Percentiles rank a stretch among this genome's conserved stretches.
Evolutionary conservation across 768 basidiomycete species (phyloP).

Genomic region (Phylloporus arenicola): DNA sequence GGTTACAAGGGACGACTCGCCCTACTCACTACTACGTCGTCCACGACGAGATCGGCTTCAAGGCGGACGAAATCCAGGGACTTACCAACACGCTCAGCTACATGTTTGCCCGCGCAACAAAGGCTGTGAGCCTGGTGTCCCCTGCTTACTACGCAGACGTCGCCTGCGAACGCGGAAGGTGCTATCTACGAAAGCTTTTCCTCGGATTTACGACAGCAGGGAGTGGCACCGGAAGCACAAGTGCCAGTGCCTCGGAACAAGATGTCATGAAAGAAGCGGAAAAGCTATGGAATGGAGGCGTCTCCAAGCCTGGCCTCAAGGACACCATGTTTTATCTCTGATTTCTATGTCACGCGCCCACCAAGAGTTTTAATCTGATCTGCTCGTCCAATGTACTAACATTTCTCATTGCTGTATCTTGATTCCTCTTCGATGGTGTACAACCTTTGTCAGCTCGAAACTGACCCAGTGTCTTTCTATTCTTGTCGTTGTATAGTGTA

Average conservation of each 20-base stretch:
- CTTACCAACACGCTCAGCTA: conserved; percentile 52
- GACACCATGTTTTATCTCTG: conserved; percentile 78
- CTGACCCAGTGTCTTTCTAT: not conserved
- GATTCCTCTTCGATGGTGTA: not conserved
- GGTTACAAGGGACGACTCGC: conserved; percentile 43
- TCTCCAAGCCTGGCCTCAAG: conserved; percentile 44
- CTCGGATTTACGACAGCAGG: conserved; percentile 33
- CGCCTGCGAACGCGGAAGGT: conserved; percentile 50
- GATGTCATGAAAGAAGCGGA: conserved; percentile 50
- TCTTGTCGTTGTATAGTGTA: not conserved
- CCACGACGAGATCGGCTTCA: conserved; percentile 48
- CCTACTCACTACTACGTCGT: conserved; percentile 55
- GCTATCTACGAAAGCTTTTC: conserved; percentile 46
- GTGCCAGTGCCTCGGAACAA: conserved; percentile 40
- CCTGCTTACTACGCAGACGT: conserved; percentile 42
- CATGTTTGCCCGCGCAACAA: conserved; percentile 58
- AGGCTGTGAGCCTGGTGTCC: conserved; percentile 34
- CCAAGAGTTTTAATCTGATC: not conserved
- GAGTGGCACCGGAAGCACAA: conserved; percentile 32
- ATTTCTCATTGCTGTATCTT: not conserved
- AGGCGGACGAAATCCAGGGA: conserved; percentile 46
- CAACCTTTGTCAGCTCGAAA: not conserved
- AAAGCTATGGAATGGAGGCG: conserved; percentile 52
- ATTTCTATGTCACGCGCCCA: conserved; percentile 1
- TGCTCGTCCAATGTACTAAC: not conserved